These are phyloP conservation scores for Sistotremastrum suecicum DNA, from an alignment of 768 basidiomycete genomes.

Conservation along the genomic window DNA sequence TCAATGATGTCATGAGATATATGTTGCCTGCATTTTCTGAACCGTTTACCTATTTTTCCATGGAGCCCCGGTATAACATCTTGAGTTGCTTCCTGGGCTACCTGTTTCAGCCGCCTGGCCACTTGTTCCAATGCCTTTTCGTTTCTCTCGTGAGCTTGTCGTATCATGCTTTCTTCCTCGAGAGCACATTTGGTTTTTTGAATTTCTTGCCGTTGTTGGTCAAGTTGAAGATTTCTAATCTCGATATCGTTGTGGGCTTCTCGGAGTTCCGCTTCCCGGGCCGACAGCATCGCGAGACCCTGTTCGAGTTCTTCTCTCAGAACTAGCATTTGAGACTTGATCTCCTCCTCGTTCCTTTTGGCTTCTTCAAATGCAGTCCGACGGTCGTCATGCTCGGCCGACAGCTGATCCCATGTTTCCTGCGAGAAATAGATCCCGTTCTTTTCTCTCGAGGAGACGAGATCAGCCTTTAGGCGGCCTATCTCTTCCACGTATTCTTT, in stretches of 20 bases:
- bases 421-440: conserved; percentile 91
- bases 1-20: neutral
- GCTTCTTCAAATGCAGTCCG: conserved; percentile 74
- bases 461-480: conserved; percentile 79
- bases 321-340: conserved; percentile 67
- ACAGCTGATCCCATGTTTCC: conserved; percentile 81
- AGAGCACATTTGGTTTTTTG: conserved; percentile 41
- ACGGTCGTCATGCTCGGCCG: conserved; percentile 57
- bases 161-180: conserved; percentile 68
- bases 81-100: conserved; percentile 49
- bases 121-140: conserved; percentile 61
- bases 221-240: conserved; percentile 41
- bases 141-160: conserved; percentile 62
- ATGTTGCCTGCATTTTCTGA: too few species aligned
- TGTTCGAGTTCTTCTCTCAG: conserved; percentile 88
- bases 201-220: too few species aligned
- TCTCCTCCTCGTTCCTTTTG: conserved; percentile 64
- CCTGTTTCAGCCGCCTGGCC: conserved; percentile 51
- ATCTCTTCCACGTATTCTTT: conserved; percentile 93
- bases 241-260: conserved; percentile 40
- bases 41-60: conserved; percentile 62
- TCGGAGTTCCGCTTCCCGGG: conserved; percentile 63
- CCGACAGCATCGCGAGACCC: conserved; percentile 62
- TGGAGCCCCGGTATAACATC: conserved; percentile 58
- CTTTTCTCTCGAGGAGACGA: conserved; percentile 86